Percentiles rank a stretch among this genome's conserved stretches.
Evolutionary conservation across 257 asterid species (phyloP).

Genomic region (Avicennia marina): DNA sequence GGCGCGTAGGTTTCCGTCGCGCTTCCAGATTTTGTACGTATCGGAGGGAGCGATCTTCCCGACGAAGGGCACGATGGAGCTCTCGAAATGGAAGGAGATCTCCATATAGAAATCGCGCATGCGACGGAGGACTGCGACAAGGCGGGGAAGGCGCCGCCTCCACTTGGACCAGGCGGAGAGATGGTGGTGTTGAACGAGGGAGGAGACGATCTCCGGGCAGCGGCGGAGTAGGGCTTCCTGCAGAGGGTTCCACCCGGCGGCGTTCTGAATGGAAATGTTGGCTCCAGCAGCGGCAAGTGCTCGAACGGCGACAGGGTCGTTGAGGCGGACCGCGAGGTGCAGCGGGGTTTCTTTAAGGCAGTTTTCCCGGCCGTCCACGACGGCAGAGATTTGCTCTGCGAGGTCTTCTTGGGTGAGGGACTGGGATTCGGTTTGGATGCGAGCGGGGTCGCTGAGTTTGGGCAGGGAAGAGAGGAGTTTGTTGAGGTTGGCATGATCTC

Average conservation of each 20-base stretch:
- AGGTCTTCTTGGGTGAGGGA: conserved; percentile 59
- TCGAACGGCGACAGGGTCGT: conserved; percentile 58
- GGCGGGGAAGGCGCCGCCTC: conserved; percentile 91
- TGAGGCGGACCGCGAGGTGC: conserved; percentile 91
- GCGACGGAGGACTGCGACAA: conserved; percentile 69
- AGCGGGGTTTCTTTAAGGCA: conserved; percentile 69
- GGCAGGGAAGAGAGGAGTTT: conserved; percentile 61
- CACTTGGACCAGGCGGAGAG: conserved; percentile 85
- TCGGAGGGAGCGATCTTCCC: conserved; percentile 95
- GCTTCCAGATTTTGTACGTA: conserved; percentile 92
- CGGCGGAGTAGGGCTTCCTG: conserved; percentile 93
- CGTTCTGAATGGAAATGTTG: conserved; percentile 78
- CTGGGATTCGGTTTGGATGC: conserved; percentile 48
- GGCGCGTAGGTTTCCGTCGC: conserved; percentile 87
- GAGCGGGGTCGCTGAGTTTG: conserved; percentile 43
- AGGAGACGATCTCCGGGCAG: conserved; percentile 53
- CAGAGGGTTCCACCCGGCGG: conserved; percentile 86
- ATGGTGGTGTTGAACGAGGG: conserved; percentile 78
- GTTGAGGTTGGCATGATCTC: conserved; percentile 55
- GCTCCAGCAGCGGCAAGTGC: conserved; percentile 77
- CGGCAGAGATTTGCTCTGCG: conserved; percentile 65
- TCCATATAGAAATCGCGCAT: conserved; percentile 99
- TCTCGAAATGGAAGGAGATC: conserved; percentile 88
- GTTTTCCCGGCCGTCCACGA: conserved; percentile 81
- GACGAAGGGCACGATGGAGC: conserved; percentile 87